Percentiles rank a stretch among this genome's conserved stretches.
These are phyloP conservation scores for Coniosporium apollinis DNA, from an alignment of 495 filamentous ascomycete species.

Conservation along the genomic window DNA sequence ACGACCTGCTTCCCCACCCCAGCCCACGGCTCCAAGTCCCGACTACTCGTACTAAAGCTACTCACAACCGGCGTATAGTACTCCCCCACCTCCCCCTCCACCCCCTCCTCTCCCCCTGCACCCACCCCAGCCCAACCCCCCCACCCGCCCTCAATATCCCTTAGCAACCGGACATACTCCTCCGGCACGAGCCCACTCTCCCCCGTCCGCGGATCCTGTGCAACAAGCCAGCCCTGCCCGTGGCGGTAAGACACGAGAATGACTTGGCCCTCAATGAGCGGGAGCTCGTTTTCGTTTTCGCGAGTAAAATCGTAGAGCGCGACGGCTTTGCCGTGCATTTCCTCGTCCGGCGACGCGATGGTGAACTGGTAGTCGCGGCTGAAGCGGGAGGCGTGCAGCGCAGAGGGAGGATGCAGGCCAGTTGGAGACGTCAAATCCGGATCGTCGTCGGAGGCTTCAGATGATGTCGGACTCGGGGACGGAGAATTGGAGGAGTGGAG, in stretches of 20 bases:
- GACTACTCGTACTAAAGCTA: slow-evolving; percentile 1
- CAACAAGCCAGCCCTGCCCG: slow-evolving; percentile 93
- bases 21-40: slow-evolving; percentile 5
- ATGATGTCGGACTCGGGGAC: slow-evolving; percentile 7
- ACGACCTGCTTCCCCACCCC: no score
- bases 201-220: slow-evolving; percentile 84
- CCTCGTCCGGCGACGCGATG: slow-evolving; percentile 87
- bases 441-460: slow-evolving; percentile 43
- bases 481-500: background rate
- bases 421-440: background rate
- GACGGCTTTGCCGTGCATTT: slow-evolving; percentile 94
- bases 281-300: slow-evolving; percentile 93
- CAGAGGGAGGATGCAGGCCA: slow-evolving; percentile 25
- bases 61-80: slow-evolving; percentile 3
- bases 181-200: slow-evolving; percentile 85
- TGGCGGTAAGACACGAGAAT: slow-evolving; percentile 94
- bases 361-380: slow-evolving; percentile 87
- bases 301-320: slow-evolving; percentile 87
- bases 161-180: slow-evolving; percentile 84
- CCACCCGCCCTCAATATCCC: slow-evolving; percentile 67
- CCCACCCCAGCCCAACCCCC: background rate
- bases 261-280: slow-evolving; percentile 82
- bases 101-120: slow-evolving; percentile 15
- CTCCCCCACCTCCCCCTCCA: slow-evolving; percentile 23
- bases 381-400: slow-evolving; percentile 56